Base-by-base conservation (phyloP, 2,329 filamentous ascomycete genomes). In the Diaporthe capsici region DNA sequence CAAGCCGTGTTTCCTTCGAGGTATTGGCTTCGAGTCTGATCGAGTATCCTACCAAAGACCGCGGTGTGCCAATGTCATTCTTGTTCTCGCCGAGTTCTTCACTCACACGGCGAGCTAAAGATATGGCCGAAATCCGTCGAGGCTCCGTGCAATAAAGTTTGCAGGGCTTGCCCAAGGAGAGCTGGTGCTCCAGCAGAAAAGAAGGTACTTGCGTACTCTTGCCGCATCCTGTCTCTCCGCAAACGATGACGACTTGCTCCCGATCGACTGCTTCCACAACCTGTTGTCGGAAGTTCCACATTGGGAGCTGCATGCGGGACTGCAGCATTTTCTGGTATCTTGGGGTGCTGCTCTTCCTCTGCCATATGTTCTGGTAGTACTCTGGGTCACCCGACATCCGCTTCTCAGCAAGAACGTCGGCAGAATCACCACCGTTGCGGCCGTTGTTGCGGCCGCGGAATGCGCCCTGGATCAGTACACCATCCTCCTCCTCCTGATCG, bases 161-260 rank as follows among this genome's bases (percentile, higher is more conserved):
- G 85, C 96, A 98, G 7, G 91, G 87, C 78, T 92, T 93, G 6
- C 96, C 96, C 77, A 93, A 90, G 4, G 92, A 90, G 68, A 99
- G 89, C 81, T 98, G 93, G 80, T 98, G 92, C 83, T 99, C 97
- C 10, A 99, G 87, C 72, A 99, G 91, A 82, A 97, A 98, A 0
- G 96, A 93, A 7, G 97, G 97, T n/a, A 98, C 94, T 81, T 99
- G 97, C 0, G 97, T 99, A 84, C 95, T 98, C 87, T 99, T 99
- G 78, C 97, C 97, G 82, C 94, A 98, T 79, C 97, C 97, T 3
- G 97, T 99, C 85, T 99, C 97, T 82, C 97, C 97, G 82, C 96
- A 98, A 42, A 99, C 91, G 76, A 99, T 98, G 13, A 97, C 92
- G 13, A 98, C 94, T 81, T 97, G 96, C 78, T 98, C 90, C 31